A percentile compares a stretch with the other conserved stretches of the same genome.
These are phyloP conservation scores for Penstemon barbatus DNA, from an alignment of 257 asterid species.

Conservation along the genomic window DNA sequence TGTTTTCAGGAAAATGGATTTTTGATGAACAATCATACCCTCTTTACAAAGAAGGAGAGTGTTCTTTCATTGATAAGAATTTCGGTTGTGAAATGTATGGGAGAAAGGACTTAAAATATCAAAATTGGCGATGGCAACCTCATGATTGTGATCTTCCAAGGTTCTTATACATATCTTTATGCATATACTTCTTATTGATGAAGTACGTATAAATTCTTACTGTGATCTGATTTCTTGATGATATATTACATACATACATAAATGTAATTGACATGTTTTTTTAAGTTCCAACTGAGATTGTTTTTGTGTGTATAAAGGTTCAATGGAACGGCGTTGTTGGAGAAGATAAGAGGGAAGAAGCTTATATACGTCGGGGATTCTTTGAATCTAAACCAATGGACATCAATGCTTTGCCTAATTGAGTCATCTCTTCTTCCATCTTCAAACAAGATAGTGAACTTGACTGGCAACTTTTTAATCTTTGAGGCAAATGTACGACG, in stretches of 20 bases:
- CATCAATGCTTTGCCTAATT: constrained; percentile 60
- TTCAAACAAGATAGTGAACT: constrained; percentile 27
- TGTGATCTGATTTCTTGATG: background rate
- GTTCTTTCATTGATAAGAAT: constrained; percentile 36
- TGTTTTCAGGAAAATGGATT: constrained; percentile 45
- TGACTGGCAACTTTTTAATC: constrained; percentile 38
- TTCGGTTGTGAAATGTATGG: constrained; percentile 43
- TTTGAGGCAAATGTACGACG: constrained; percentile 56
- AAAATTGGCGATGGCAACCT: constrained; percentile 58
- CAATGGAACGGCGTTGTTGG: constrained; percentile 50
- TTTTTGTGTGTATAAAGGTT: constrained; percentile 34
- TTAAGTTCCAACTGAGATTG: background rate
- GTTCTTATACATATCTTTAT: constrained; percentile 13
- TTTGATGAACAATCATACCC: constrained; percentile 39
- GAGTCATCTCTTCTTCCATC: constrained; percentile 44
- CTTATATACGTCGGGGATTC: constrained; percentile 70
- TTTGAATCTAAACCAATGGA: constrained; percentile 58
- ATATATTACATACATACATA: background rate
- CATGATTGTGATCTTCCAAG: constrained; percentile 54
- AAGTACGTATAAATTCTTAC: background rate
- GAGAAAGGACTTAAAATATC: constrained; percentile 40
- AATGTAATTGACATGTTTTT: constrained; percentile 10
- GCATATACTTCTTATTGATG: background rate
- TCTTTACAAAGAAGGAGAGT: constrained; percentile 36
- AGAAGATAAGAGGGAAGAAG: constrained; percentile 59